Percentiles rank a stretch among this genome's conserved stretches.
These are phyloP conservation scores for Auxenochlorella pyrenoidosa DNA, from an alignment of 139 green algal species.

Conservation along the genomic window DNA sequence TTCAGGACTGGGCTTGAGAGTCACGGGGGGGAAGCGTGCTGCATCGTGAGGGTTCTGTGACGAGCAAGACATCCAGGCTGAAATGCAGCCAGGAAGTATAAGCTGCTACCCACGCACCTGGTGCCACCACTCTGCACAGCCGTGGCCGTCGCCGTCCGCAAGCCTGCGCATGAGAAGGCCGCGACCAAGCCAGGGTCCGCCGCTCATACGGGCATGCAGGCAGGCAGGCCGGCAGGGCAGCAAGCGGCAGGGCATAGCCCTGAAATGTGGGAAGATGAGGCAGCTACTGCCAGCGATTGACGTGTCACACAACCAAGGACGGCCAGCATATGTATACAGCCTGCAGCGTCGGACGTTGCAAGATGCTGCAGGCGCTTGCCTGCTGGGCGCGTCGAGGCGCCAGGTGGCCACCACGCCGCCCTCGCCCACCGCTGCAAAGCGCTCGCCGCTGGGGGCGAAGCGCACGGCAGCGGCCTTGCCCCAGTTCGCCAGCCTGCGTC, in stretches of 20 bases:
- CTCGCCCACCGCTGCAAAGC: slow-evolving; percentile 79
- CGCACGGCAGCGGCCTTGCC: slow-evolving; percentile 41
- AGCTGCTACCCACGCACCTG: slow-evolving; percentile 51
- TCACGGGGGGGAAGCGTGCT: no score
- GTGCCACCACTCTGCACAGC: slow-evolving; percentile 81
- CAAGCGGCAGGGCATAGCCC: no score
- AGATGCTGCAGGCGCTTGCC: background rate
- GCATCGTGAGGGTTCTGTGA: no score
- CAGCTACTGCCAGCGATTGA: background rate
- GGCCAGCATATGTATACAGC: no score
- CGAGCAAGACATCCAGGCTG: no score
- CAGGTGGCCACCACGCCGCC: slow-evolving; percentile 82
- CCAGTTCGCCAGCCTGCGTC: slow-evolving; percentile 36
- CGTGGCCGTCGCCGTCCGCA: slow-evolving; percentile 58
- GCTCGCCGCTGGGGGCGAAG: slow-evolving; percentile 69
- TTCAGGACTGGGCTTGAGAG: background rate
- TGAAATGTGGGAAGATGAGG: no score
- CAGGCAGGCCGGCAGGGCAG: no score
- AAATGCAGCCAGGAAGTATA: no score
- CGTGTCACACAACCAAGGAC: no score
- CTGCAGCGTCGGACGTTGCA: no score
- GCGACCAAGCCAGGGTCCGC: background rate
- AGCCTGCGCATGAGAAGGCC: background rate
- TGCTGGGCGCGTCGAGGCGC: slow-evolving; percentile 64
- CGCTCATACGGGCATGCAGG: no score